Evolutionary conservation across 768 basidiomycete genomes (phyloP).

Genomic region (Calocera viscosa): DNA sequence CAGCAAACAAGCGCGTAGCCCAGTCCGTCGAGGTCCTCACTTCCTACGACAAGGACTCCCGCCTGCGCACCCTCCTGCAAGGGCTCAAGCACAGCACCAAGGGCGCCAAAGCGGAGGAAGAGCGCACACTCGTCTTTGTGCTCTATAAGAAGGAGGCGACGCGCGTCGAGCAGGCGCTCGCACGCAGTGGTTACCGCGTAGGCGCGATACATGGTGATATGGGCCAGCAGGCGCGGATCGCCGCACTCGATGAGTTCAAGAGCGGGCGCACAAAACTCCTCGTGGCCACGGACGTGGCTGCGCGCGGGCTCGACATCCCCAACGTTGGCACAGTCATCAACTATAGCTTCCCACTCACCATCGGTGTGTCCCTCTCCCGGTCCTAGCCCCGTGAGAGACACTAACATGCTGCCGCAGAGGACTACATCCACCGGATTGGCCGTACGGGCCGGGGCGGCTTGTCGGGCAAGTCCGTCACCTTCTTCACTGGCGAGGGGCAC

Average conservation of each 20-base stretch:
- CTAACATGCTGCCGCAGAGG: slow-evolving; percentile 9
- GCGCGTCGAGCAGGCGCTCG: slow-evolving; percentile 71
- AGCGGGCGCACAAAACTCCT: slow-evolving; percentile 64
- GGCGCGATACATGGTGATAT: slow-evolving; percentile 84
- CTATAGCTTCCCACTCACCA: slow-evolving; percentile 94
- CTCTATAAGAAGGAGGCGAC: slow-evolving; percentile 96
- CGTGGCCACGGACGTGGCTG: slow-evolving; percentile 96
- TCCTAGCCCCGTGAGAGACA: not conserved
- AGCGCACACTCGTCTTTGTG: slow-evolving; percentile 81
- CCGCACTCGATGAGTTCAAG: slow-evolving; percentile 78
- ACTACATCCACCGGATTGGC: slow-evolving; percentile 59
- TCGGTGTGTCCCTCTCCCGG: slow-evolving; percentile 64
- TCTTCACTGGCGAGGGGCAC: slow-evolving; percentile 87
- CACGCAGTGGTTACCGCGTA: slow-evolving; percentile 61
- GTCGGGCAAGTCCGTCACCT: slow-evolving; percentile 83
- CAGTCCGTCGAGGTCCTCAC: slow-evolving; percentile 20
- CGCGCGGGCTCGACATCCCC: slow-evolving; percentile 93
- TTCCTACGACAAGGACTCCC: slow-evolving; percentile 22
- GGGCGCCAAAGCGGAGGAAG: slow-evolving; percentile 39
- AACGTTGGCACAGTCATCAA: slow-evolving; percentile 90
- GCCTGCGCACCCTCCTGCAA: slow-evolving; percentile 38
- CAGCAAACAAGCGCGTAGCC: slow-evolving; percentile 67
- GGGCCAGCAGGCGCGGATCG: slow-evolving; percentile 70
- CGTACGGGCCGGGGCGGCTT: slow-evolving; percentile 88
- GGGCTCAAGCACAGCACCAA: slow-evolving; percentile 26